Evolutionary conservation across 1,139 yeast species (phyloP).

Genomic region (Zygosaccharomyces pseudobailii): DNA sequence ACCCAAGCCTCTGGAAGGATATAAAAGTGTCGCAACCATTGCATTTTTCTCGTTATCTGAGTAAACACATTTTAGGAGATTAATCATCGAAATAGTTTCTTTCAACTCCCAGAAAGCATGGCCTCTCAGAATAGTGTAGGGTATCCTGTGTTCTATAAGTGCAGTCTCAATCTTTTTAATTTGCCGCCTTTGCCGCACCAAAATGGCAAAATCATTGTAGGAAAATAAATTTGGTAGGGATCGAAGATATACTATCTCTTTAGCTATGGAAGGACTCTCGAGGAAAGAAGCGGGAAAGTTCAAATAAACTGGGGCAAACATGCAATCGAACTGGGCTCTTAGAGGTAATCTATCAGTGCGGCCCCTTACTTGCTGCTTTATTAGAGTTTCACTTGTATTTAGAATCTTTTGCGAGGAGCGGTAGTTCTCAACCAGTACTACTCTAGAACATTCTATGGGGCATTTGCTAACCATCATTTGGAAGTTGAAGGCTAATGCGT

Average conservation of each 20-base stretch:
- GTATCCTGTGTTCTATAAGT: conserved; percentile 50
- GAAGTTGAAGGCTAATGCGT: conserved; percentile 71
- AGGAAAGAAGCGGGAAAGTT: conserved; percentile 39
- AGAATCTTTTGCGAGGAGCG: conserved; percentile 72
- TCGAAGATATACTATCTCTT: conserved; percentile 47
- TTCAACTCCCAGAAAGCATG: conserved; percentile 73
- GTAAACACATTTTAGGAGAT: conserved; percentile 57
- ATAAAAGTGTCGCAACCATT: conserved; percentile 49
- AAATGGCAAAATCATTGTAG: conserved; percentile 61
- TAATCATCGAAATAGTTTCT: conserved; percentile 60
- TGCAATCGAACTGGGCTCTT: conserved; percentile 41
- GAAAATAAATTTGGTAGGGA: conserved; percentile 40
- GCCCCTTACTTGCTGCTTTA: conserved; percentile 55
- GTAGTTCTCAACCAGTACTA: conserved; percentile 65
- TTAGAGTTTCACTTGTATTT: conserved; percentile 58
- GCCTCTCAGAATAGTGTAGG: conserved; percentile 67
- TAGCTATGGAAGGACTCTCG: conserved; percentile 58
- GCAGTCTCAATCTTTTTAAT: conserved; percentile 59
- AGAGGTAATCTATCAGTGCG: conserved; percentile 39
- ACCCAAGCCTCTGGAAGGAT: conserved; percentile 73
- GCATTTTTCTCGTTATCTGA: conserved; percentile 59
- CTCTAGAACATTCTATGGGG: conserved; percentile 34
- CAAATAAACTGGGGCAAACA: conserved; percentile 48
- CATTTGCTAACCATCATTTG: conserved; percentile 50
- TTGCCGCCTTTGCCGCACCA: conserved; percentile 60